phyloP scores from a whole-genome alignment of 164 flowering plant genomes.

The Berberis thunbergii region DNA sequence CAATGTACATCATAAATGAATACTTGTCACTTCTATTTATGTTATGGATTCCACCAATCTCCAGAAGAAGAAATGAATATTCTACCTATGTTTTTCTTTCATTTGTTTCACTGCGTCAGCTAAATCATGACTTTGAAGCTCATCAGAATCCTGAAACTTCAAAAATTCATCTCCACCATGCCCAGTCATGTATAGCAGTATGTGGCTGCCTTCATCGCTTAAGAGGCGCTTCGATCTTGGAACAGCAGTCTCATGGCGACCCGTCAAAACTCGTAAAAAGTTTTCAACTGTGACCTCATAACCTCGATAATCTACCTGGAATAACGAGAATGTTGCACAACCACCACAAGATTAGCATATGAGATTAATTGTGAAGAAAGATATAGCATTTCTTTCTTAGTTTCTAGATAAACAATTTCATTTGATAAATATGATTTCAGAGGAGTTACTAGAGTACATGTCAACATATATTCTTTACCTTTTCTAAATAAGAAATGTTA shows the following conservation, averaged over 20 bases:
- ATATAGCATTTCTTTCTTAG: neutral
- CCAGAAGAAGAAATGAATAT: conserved; percentile 3
- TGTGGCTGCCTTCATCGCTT: conserved; percentile 98
- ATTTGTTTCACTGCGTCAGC: conserved; percentile 99
- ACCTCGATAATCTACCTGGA: conserved; percentile 97
- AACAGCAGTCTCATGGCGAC: conserved; percentile 87
- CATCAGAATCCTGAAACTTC: conserved; percentile 96
- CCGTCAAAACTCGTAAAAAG: conserved; percentile 83
- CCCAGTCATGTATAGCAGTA: conserved; percentile 96
- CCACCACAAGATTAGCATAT: neutral
- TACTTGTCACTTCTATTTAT: neutral
- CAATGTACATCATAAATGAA: neutral
- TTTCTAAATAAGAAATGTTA: no score
- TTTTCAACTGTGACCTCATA: conserved; percentile 99
- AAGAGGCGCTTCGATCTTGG: conserved; percentile 96
- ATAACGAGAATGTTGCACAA: neutral
- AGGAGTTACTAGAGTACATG: no score
- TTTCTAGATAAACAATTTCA: neutral
- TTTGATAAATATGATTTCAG: no score
- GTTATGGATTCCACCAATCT: neutral
- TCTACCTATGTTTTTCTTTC: conserved; percentile 91
- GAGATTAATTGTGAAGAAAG: neutral
- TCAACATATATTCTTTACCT: no score
- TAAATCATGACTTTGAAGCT: conserved; percentile 98
- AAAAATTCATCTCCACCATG: conserved; percentile 98